These are phyloP conservation scores for Nannochloropsis granulata DNA, from an alignment of 108 stramenopile genomes.

Conservation along the genomic window DNA sequence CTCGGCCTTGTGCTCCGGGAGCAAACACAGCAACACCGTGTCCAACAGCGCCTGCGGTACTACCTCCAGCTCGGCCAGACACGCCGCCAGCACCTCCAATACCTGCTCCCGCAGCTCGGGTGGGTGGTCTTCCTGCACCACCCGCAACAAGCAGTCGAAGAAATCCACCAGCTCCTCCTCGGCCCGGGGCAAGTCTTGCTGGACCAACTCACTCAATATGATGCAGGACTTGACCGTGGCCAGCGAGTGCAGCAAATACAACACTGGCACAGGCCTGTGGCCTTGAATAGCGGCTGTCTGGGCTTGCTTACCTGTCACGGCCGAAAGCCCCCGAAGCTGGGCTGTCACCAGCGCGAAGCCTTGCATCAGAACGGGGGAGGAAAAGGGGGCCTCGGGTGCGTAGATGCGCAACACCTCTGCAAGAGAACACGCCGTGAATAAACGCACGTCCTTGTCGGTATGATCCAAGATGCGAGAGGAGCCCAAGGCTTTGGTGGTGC, in stretches of 20 bases:
- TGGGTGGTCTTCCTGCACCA: conserved; percentile 10
- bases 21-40: conserved; percentile 21
- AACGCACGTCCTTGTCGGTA: conserved; percentile 20
- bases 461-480: conserved; percentile 15
- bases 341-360: conserved; percentile 18
- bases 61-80: conserved; percentile 25
- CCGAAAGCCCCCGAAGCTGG: conserved; percentile 21
- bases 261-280: neutral
- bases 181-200: conserved; percentile 25
- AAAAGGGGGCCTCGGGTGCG: conserved; percentile 33
- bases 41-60: conserved; percentile 31
- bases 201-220: conserved; percentile 24
- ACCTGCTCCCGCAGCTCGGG: neutral
- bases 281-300: neutral
- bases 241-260: conserved; percentile 14
- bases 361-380: conserved; percentile 1
- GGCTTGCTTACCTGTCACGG: neutral
- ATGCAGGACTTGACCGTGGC: conserved; percentile 29
- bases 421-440: conserved; percentile 27
- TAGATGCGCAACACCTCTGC: conserved; percentile 37
- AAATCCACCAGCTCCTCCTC: conserved; percentile 19
- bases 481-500: conserved; percentile 12
- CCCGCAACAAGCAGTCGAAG: conserved; percentile 22
- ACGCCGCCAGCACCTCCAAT: conserved; percentile 2
- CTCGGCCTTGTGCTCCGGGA: conserved; percentile 20